Percentiles rank a stretch among this genome's conserved stretches.
phyloP scores from a whole-genome alignment of 805 yeast species.

The Zygoascus bituminiphila region DNA sequence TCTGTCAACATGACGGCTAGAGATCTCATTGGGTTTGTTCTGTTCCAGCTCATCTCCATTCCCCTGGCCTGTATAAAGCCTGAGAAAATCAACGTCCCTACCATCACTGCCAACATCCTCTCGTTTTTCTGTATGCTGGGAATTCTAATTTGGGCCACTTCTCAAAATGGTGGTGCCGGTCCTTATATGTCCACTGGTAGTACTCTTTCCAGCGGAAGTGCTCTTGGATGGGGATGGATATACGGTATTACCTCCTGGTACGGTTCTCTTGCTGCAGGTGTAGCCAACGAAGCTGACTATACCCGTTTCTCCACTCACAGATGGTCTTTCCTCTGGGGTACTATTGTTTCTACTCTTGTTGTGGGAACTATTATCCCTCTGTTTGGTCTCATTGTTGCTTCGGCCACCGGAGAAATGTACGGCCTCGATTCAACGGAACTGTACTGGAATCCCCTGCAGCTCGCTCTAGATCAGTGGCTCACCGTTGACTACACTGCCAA shows the following conservation, averaged over 20 bases:
- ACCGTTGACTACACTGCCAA: slow-evolving; percentile 30
- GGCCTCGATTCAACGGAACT: slow-evolving; percentile 25
- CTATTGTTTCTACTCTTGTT: slow-evolving; percentile 31
- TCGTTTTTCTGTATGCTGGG: slow-evolving; percentile 30
- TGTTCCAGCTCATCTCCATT: slow-evolving; percentile 38
- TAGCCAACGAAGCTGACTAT: slow-evolving; percentile 37
- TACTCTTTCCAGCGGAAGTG: background rate
- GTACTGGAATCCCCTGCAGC: slow-evolving; percentile 41
- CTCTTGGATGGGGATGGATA: slow-evolving; percentile 10
- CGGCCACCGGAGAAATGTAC: slow-evolving; percentile 34
- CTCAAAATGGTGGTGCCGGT: slow-evolving; percentile 15
- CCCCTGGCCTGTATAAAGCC: slow-evolving; percentile 31
- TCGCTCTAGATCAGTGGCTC: slow-evolving; percentile 31
- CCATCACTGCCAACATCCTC: slow-evolving; percentile 31
- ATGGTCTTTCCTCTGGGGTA: slow-evolving; percentile 35
- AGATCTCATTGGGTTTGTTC: slow-evolving; percentile 36
- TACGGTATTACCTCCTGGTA: slow-evolving; percentile 34
- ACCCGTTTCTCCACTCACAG: slow-evolving; percentile 35
- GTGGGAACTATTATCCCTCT: slow-evolving; percentile 40
- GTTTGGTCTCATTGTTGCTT: slow-evolving; percentile 40
- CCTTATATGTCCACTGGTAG: slow-evolving; percentile 35
- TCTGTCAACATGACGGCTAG: slow-evolving; percentile 27
- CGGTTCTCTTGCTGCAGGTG: slow-evolving; percentile 34
- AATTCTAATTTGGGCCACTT: slow-evolving; percentile 16
- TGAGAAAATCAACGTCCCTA: slow-evolving; percentile 27